Evolutionary conservation across 75 land plant genomes (phyloP), one percentile per base, ranked within the genome.

Genomic region (Pinus albicaulis): DNA sequence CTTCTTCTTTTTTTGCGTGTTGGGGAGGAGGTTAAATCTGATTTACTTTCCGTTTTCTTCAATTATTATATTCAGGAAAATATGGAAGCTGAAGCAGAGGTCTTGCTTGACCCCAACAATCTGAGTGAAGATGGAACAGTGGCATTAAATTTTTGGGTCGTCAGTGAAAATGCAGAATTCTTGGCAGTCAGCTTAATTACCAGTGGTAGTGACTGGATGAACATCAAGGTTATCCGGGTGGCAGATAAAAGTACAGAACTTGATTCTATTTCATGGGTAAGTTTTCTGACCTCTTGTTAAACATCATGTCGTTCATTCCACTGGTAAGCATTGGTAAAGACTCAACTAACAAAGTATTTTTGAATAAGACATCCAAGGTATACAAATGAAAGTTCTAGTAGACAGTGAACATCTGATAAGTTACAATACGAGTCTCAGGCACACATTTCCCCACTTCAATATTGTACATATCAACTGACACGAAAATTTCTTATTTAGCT

Each of bases 161-260:
- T 98, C 31, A 98, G 98, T 77, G 84, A 93, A 81, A 92, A 98
- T 86, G 98, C 89, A 5, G 87, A 88, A 74, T 91, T 86, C 70
- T 64, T 98, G 80, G 99, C 98, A 10, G 89, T 88, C 82, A 92
- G 92, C 20, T 83, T 89, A 71, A 98, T 96, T 77, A 77, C 87
- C 11, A 98, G 98, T 77, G 99, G 99, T 7, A 98, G 99, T 76
- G 99, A 98, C 85, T 98, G 99, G 98, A 83, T 93, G 5, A 92
- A 90, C 19, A 85, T 95, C 57, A 95, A 95, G 80, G 93, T 93
- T 16, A 87, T 98, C 88, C 80, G 82, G 62, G 78, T 95, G 65
- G 92, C 94, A 31, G 96, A 92, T 81, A 89, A 86, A 81, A 73
- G 19, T 19, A 74, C 74, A 34, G 86, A 86, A 78, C 75, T 87